These are phyloP conservation scores for Rhizopogon vesiculosus DNA, from an alignment of 768 basidiomycete genomes.

Conservation along the genomic window DNA sequence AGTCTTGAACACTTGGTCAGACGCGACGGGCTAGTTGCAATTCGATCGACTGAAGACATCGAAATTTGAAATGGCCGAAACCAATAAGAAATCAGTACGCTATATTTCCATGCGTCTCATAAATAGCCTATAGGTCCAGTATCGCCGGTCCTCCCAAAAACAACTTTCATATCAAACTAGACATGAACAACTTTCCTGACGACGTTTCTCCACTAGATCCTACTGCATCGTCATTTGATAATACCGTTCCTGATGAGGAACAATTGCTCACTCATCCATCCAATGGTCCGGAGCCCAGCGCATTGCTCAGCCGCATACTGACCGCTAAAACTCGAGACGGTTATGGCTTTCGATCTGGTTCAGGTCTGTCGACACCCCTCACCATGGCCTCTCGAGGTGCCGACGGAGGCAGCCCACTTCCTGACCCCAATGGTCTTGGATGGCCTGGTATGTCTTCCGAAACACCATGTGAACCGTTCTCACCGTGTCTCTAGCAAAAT, in stretches of 20 bases:
- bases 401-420: slow-evolving; percentile 30
- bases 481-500: slow-evolving; percentile 62
- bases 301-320: slow-evolving; percentile 66
- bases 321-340: slow-evolving; percentile 59
- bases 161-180: background rate
- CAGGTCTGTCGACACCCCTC: slow-evolving; percentile 62
- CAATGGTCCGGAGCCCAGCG: slow-evolving; percentile 11
- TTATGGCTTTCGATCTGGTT: slow-evolving; percentile 75
- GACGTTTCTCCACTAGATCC: slow-evolving; percentile 26
- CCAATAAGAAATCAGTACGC: background rate
- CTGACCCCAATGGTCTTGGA: slow-evolving; percentile 72
- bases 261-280: slow-evolving; percentile 40
- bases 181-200: slow-evolving; percentile 49
- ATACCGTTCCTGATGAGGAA: slow-evolving; percentile 51
- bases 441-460: slow-evolving; percentile 71
- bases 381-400: slow-evolving; percentile 23
- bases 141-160: background rate
- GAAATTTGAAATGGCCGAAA: background rate
- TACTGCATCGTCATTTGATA: slow-evolving; percentile 46
- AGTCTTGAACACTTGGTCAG: no score
- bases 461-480: slow-evolving; percentile 1
- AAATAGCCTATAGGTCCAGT: no score
- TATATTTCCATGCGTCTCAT: no score
- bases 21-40: no score
- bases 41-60: no score